Conservation (phyloP, 2,329 filamentous ascomycete species). For the Penicillium nordicum region DNA sequence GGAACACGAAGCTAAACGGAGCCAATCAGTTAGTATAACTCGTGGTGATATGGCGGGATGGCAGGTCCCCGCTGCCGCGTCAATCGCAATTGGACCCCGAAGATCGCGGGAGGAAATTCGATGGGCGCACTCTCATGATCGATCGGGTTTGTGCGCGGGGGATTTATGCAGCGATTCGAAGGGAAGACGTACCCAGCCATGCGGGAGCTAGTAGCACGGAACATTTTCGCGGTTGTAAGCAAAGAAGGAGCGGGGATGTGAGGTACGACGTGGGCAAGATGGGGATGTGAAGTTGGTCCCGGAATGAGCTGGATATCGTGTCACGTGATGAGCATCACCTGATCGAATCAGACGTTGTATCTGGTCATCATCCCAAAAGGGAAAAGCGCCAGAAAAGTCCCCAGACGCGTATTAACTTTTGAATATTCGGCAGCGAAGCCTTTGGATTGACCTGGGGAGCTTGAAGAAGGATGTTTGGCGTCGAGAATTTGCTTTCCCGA, state of each 20-base stretch:
- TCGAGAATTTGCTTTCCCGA: conserved; percentile 12
- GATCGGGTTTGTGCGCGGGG: conserved; percentile 5
- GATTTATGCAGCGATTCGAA: conserved; percentile 4
- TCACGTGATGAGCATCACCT: conserved; percentile 23
- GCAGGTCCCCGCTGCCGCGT: not conserved
- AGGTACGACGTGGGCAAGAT: conserved; percentile 25
- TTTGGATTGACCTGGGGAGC: not conserved
- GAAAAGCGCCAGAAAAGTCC: conserved; percentile 17
- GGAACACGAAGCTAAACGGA: conserved; percentile 52
- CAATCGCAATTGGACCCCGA: conserved; percentile 13
- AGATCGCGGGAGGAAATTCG: conserved; percentile 15
- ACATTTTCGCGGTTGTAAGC: conserved; percentile 37
- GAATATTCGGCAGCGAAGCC: conserved; percentile 4
- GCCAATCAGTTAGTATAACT: conserved; percentile 18
- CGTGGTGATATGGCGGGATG: not conserved
- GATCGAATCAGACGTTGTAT: conserved; percentile 26
- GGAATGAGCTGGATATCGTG: conserved; percentile 22
- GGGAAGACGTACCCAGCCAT: conserved; percentile 41
- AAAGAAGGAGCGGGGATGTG: conserved; percentile 24
- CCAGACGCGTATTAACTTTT: conserved; percentile 8
- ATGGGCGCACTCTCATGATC: conserved; percentile 16
- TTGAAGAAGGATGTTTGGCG: conserved; percentile 31
- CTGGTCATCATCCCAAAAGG: conserved; percentile 25
- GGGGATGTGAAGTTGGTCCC: conserved; percentile 27
- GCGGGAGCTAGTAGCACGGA: conserved; percentile 41